Evolutionary conservation across 2,329 filamentous ascomycete genomes (phyloP), one percentile per base, ranked within the genome.

Genomic region (Colletotrichum sp.): DNA sequence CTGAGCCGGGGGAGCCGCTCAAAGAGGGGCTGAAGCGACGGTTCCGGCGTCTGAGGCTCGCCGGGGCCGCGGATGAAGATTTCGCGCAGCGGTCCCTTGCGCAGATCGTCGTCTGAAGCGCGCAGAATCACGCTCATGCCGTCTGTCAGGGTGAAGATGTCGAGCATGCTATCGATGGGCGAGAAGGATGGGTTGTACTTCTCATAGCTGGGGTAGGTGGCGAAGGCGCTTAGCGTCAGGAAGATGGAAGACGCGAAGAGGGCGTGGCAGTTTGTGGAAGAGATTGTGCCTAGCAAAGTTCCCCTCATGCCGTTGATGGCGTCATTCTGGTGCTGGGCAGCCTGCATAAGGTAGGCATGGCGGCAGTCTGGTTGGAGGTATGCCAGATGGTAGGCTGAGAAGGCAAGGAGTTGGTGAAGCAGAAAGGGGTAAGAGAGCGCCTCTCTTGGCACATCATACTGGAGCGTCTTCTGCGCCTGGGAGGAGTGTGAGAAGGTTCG

Each of bases 271-370:
- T 80, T 84, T 1, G 81, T 79, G 2, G 79, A 77, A 6, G 72
- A 80, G 28, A 85, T 79, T 6, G 77, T 74, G 3, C 79, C 63
- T 1, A 85, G 73, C 2, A 79, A 73, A 3, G 72, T 77, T 15
- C 70, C 74, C 1, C 83, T 81, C 63, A 85, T 79, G 1, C 82
- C 83, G 36, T 79, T 78, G 15, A 83, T 80, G 24, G 83, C 82
- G n/a, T 81, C 78, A 67, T 80, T 83, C 57, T 85, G 83, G 36
- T 85, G 83, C 24, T 84, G 81, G 2, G 83, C 82, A 1, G 82
- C 83, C 10, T 80, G 80, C 3, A 83, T 78, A 2, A 79, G 76
- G 71, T 82, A 81, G 76, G 66, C 70, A 39, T 77, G 78, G 4
- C 78, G 78, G 8, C 80, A 79, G 7, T 80, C 77, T 3, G 83